These are phyloP conservation scores for Paramyrothecium sp. DNA, from an alignment of 2,329 filamentous ascomycete species.

Conservation along the genomic window DNA sequence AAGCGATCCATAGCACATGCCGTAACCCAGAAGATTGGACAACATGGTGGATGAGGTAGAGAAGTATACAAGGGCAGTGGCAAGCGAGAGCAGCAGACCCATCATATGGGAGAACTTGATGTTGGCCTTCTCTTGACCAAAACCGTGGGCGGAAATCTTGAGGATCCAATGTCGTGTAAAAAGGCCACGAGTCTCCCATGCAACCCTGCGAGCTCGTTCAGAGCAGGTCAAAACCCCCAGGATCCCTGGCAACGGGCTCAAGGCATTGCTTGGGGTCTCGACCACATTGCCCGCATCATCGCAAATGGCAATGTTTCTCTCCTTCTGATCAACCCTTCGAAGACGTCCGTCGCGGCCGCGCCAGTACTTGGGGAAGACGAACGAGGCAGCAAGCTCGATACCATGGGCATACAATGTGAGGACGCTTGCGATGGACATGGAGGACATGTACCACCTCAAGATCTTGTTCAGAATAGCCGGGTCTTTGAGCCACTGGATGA, in stretches of 20 bases:
- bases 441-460: constrained; percentile 78
- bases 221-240: constrained; percentile 31
- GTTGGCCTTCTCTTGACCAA: constrained; percentile 43
- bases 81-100: constrained; percentile 52
- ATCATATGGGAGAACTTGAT: constrained; percentile 58
- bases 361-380: constrained; percentile 76
- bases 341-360: constrained; percentile 39
- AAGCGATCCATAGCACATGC: constrained; percentile 80
- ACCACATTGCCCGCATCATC: constrained; percentile 29
- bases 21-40: constrained; percentile 84
- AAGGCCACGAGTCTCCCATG: constrained; percentile 51
- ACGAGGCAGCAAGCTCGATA: constrained; percentile 60
- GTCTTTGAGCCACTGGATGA: constrained; percentile 87
- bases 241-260: constrained; percentile 27
- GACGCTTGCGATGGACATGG: constrained; percentile 76
- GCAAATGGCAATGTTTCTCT: constrained; percentile 34
- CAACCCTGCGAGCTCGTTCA: constrained; percentile 15
- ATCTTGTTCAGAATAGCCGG: constrained; percentile 79
- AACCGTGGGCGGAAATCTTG: constrained; percentile 49
- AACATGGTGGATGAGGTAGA: constrained; percentile 59
- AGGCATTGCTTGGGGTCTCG: constrained; percentile 17
- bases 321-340: constrained; percentile 42
- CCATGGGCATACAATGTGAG: constrained; percentile 71
- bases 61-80: constrained; percentile 62
- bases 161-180: constrained; percentile 52